Conservation (phyloP, 2,329 filamentous ascomycete genomes). For the Botrytis cinerea region DNA sequence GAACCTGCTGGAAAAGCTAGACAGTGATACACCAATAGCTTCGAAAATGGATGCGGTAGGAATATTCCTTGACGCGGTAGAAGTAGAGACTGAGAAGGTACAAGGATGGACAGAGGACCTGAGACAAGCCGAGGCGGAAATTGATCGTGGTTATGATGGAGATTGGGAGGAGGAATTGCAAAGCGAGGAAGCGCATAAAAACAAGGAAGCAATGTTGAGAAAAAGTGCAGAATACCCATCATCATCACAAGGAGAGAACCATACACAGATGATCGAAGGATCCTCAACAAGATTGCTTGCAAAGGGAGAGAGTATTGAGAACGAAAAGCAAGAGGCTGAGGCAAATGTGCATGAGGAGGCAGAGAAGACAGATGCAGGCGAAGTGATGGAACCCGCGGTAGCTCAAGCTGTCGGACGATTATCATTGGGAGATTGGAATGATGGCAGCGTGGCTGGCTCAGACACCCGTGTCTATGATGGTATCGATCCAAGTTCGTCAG, state of each 20-base stretch:
- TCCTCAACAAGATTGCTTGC: not conserved
- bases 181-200: not conserved
- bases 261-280: not conserved
- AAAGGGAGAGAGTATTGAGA: not conserved
- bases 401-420: not conserved
- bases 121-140: not conserved
- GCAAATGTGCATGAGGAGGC: too few relatives aligned
- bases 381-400: not conserved
- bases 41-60: not conserved
- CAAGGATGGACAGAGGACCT: constrained; percentile 2
- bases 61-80: not conserved
- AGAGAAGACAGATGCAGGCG: not conserved
- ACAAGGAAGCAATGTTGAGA: not conserved
- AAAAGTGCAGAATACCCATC: too few relatives aligned
- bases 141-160: not conserved
- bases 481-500: not conserved
- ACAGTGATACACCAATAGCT: not conserved
- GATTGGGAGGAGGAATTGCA: not conserved
- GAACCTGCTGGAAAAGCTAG: not conserved
- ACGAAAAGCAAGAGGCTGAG: not conserved
- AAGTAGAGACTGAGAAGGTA: not conserved
- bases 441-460: not conserved
- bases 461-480: not conserved
- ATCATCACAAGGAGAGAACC: not conserved
- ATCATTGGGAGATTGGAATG: not conserved